A percentile compares a stretch with the other conserved stretches of the same genome.
Evolutionary conservation across 352 stramenopile genomes (phyloP).

Genomic region (Phytophthora tentaculata): DNA sequence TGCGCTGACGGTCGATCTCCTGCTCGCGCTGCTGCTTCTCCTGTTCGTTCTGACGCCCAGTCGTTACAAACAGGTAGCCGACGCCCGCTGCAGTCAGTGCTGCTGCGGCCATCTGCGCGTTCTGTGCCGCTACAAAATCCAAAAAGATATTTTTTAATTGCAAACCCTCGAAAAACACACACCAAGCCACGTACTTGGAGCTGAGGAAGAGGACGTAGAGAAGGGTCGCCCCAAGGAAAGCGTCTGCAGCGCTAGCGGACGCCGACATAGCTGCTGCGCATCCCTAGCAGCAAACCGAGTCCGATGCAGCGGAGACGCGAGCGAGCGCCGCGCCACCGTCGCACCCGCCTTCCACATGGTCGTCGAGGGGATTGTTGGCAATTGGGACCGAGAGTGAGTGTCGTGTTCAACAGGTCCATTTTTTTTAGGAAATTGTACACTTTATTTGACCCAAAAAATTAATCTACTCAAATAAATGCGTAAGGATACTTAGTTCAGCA

Average conservation of each 20-base stretch:
- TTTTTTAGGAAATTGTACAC: conserved; percentile 2
- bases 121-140: conserved; percentile 28
- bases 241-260: conserved; percentile 14
- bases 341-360: conserved; percentile 38
- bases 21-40: conserved; percentile 67
- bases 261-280: neutral
- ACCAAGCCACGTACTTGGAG: conserved; percentile 29
- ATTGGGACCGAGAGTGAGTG: conserved; percentile 2
- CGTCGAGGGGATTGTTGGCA: neutral
- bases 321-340: conserved; percentile 22
- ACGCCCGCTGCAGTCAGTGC: conserved; percentile 45
- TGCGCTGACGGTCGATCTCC: conserved; percentile 68
- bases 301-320: conserved; percentile 11
- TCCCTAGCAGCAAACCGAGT: neutral
- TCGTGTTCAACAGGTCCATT: neutral
- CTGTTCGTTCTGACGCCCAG: conserved; percentile 46
- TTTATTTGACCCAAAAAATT: neutral
- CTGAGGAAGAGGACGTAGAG: conserved; percentile 26
- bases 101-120: conserved; percentile 33
- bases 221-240: conserved; percentile 17
- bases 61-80: conserved; percentile 58
- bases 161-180: conserved; percentile 4
- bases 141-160: conserved; percentile 9
- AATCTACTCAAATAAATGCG: conserved; percentile 7
- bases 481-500: neutral